Evolutionary conservation across 371 early-diverging fungal species (phyloP).

Genomic region (Rhizopus stolonifer): DNA sequence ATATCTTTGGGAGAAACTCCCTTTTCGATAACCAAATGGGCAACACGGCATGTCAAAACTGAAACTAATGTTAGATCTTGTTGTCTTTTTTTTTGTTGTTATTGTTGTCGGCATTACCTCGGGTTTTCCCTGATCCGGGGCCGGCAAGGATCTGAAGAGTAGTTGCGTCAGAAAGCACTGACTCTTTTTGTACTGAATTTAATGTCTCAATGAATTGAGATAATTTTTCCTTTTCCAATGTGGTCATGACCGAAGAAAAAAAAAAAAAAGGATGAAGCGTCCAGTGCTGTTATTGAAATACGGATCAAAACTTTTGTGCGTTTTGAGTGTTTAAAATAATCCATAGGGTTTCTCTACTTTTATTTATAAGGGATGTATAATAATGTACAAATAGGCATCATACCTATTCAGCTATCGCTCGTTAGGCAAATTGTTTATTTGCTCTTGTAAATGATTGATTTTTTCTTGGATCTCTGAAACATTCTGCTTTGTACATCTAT

Average conservation of each 20-base stretch:
- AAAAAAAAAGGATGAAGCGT: not conserved
- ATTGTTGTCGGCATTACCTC: conserved; percentile 32
- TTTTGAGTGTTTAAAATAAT: no score
- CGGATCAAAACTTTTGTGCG: no score
- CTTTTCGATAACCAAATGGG: conserved; percentile 37
- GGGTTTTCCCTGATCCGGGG: conserved; percentile 66
- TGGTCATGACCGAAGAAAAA: not conserved
- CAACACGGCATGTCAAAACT: conserved; percentile 48
- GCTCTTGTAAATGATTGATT: not conserved
- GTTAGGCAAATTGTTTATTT: not conserved
- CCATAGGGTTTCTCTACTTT: no score
- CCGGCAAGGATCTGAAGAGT: conserved; percentile 60
- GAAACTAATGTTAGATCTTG: not conserved
- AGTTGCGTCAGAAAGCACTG: conserved; percentile 24
- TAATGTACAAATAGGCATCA: not conserved
- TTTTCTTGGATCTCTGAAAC: not conserved
- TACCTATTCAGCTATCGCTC: not conserved
- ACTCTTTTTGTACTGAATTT: conserved; percentile 29
- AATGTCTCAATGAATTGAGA: conserved; percentile 1
- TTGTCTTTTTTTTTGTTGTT: not conserved
- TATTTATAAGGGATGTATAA: no score
- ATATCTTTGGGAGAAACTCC: conserved; percentile 37
- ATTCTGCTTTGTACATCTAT: not conserved
- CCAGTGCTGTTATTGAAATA: no score
- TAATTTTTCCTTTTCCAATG: not conserved